A percentile compares a stretch with the other conserved stretches of the same genome.
phyloP scores from a whole-genome alignment of 176 grass and related monocot species.

The Tuctoria greenei region DNA sequence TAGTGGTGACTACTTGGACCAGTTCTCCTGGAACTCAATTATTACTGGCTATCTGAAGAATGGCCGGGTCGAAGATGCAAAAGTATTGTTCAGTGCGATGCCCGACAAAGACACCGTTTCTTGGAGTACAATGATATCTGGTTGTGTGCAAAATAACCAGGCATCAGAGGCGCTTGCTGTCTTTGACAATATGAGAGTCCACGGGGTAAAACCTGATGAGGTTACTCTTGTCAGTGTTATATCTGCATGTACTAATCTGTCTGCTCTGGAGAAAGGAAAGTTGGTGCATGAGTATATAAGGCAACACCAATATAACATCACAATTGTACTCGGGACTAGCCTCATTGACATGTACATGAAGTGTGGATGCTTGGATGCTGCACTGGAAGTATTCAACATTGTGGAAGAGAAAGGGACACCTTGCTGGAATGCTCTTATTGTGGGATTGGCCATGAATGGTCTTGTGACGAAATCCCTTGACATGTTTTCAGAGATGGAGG shows the following conservation, averaged over 20 bases:
- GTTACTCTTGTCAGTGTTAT: constrained; percentile 43
- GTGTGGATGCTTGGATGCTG: constrained; percentile 62
- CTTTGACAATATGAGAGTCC: constrained; percentile 61
- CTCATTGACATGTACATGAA: constrained; percentile 99
- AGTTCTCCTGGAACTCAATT: constrained; percentile 89
- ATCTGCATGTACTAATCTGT: constrained; percentile 66
- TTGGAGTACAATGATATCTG: constrained; percentile 77
- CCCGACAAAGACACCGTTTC: constrained; percentile 68
- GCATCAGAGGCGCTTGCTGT: constrained; percentile 59
- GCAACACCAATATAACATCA: constrained; percentile 48
- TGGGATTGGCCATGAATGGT: constrained; percentile 79
- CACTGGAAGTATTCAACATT: constrained; percentile 68
- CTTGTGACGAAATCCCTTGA: constrained; percentile 61
- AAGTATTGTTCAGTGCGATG: constrained; percentile 56
- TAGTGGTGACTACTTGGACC: constrained; percentile 50
- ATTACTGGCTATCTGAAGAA: constrained; percentile 72
- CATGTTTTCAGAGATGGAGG: constrained; percentile 71
- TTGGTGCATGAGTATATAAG: constrained; percentile 71
- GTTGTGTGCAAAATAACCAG: constrained; percentile 68
- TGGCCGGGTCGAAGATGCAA: constrained; percentile 52
- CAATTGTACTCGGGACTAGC: constrained; percentile 61
- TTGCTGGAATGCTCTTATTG: constrained; percentile 82
- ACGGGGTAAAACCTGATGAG: constrained; percentile 62
- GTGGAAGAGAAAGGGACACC: constrained; percentile 59
- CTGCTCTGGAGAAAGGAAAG: constrained; percentile 73